A percentile compares a stretch with the other conserved stretches of the same genome.
Evolutionary conservation across 1,139 yeast genomes (phyloP).

Genomic region (Saccharomyces hybrid): DNA sequence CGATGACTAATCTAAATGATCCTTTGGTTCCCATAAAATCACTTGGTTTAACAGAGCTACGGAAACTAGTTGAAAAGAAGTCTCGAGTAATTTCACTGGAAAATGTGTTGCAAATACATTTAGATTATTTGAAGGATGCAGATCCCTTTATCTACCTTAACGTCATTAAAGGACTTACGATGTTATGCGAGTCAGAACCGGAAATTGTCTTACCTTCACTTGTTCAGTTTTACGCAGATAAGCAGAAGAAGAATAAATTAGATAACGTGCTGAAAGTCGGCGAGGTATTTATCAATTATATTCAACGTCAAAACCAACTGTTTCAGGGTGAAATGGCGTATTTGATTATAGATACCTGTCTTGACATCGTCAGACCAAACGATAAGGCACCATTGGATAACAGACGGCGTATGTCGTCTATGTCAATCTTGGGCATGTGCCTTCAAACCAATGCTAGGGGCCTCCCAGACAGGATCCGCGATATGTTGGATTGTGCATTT

Average conservation of each 20-base stretch:
- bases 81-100: conserved; percentile 47
- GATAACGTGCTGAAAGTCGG: conserved; percentile 73
- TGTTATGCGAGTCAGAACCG: conserved; percentile 44
- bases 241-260: conserved; percentile 30
- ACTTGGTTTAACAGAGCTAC: conserved; percentile 65
- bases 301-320: conserved; percentile 44
- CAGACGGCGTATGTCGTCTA: conserved; percentile 71
- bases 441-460: conserved; percentile 56
- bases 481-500: conserved; percentile 64
- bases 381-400: conserved; percentile 37
- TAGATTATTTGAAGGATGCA: conserved; percentile 59
- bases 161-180: conserved; percentile 69
- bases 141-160: conserved; percentile 86
- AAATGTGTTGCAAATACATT: conserved; percentile 52
- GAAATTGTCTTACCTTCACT: conserved; percentile 37
- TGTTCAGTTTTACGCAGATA: conserved; percentile 37
- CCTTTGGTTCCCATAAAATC: conserved; percentile 80
- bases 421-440: conserved; percentile 69
- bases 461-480: conserved; percentile 40
- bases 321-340: conserved; percentile 39
- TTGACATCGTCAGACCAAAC: conserved; percentile 25
- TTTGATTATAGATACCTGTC: conserved; percentile 31
- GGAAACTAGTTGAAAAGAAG: conserved; percentile 46
- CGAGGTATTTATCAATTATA: conserved; percentile 62
- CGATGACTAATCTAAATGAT: conserved; percentile 63